A percentile compares a stretch with the other conserved stretches of the same genome.
Evolutionary conservation across 1,284 basidiomycete genomes (phyloP).

Genomic region (Paramarasmius palmivorus): DNA sequence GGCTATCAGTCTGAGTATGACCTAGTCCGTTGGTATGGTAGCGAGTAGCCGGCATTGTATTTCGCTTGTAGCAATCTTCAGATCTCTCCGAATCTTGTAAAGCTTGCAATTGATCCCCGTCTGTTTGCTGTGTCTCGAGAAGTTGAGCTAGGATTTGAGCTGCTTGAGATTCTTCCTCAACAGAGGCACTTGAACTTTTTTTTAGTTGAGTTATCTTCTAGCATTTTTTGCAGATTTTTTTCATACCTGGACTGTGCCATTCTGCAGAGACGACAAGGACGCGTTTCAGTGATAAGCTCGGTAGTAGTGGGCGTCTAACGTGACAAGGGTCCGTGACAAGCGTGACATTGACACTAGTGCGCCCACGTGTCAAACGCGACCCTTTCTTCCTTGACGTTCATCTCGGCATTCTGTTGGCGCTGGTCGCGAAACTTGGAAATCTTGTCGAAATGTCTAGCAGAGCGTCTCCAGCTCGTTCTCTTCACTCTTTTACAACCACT

Average conservation of each 20-base stretch:
- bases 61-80: slow-evolving; percentile 26
- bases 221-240: background rate
- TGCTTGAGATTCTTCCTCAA: slow-evolving; percentile 40
- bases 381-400: background rate
- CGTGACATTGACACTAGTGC: background rate
- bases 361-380: slow-evolving; percentile 1
- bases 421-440: too few relatives aligned
- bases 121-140: background rate
- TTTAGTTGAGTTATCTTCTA: background rate
- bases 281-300: background rate
- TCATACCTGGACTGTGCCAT: background rate
- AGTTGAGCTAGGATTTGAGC: slow-evolving; percentile 38
- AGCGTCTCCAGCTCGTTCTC: background rate
- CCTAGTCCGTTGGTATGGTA: slow-evolving; percentile 56
- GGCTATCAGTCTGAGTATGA: slow-evolving; percentile 50
- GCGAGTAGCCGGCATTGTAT: slow-evolving; percentile 32
- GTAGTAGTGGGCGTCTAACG: too few relatives aligned
- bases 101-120: background rate
- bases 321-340: too few relatives aligned
- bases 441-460: background rate
- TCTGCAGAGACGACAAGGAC: background rate
- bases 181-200: slow-evolving; percentile 28
- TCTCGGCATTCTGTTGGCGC: too few relatives aligned
- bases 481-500: background rate
- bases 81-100: too few relatives aligned